phyloP scores from a whole-genome alignment of 2,329 filamentous ascomycete species.

The Verticillium zaregamsianum region DNA sequence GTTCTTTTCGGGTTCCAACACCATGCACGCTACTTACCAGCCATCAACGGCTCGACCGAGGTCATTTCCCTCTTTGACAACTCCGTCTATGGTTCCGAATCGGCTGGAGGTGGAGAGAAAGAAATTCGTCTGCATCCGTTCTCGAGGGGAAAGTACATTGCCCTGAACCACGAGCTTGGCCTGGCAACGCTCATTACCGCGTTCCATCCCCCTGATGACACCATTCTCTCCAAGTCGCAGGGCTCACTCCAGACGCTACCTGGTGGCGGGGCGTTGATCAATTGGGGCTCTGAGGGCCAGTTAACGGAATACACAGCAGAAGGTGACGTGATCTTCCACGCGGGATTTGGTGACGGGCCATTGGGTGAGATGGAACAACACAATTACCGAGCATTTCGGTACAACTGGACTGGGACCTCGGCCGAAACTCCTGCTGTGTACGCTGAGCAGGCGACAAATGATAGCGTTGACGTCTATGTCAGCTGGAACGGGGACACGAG shows the following conservation, averaged over 20 bases:
- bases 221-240: conserved; percentile 19
- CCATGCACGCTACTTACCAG: conserved; percentile 36
- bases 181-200: conserved; percentile 6
- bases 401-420: conserved; percentile 47
- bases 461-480: conserved; percentile 16
- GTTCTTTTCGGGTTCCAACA: conserved; percentile 46
- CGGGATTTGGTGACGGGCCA: conserved; percentile 35
- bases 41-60: conserved; percentile 33
- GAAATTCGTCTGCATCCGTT: conserved; percentile 1
- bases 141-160: conserved; percentile 8
- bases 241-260: conserved; percentile 48
- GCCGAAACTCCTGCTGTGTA: conserved; percentile 25
- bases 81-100: conserved; percentile 25
- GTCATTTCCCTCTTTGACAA: conserved; percentile 52
- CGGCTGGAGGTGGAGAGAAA: conserved; percentile 14
- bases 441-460: conserved; percentile 8
- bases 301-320: conserved; percentile 41
- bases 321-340: conserved; percentile 50
- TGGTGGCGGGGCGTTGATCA: conserved; percentile 49
- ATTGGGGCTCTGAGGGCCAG: conserved; percentile 50
- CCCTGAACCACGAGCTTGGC: conserved; percentile 9
- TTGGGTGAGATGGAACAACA: conserved; percentile 33
- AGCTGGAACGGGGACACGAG: conserved; percentile 33
- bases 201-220: conserved; percentile 8
- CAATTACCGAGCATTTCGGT: conserved; percentile 52